Evolutionary conservation across 805 yeast genomes (phyloP).

Genomic region (Wickerhamomyces rabaulensis): DNA sequence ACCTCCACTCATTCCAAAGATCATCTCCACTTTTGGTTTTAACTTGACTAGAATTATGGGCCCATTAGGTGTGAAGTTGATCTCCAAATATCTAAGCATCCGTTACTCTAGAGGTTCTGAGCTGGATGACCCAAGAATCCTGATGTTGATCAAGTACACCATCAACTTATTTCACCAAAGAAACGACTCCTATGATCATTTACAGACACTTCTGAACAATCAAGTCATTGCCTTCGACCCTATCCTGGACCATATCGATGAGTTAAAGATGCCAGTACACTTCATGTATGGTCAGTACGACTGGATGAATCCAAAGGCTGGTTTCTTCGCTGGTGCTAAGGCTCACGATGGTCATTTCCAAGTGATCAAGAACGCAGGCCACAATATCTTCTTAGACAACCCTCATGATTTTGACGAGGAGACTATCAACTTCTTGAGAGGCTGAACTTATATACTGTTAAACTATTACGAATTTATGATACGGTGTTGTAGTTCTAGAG

Average conservation of each 20-base stretch:
- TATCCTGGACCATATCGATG: conserved; percentile 48
- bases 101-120: conserved; percentile 14
- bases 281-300: conserved; percentile 62
- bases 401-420: conserved; percentile 44
- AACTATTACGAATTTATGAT: neutral
- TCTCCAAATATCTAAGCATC: conserved; percentile 19
- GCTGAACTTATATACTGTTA: neutral
- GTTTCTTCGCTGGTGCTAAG: conserved; percentile 24
- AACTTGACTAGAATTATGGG: conserved; percentile 42
- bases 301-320: conserved; percentile 65
- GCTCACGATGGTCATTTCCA: conserved; percentile 15
- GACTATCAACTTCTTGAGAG: conserved; percentile 30
- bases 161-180: conserved; percentile 18
- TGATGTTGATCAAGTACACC: conserved; percentile 18
- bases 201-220: conserved; percentile 15
- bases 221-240: conserved; percentile 58
- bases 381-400: conserved; percentile 72
- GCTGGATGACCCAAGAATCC: conserved; percentile 17
- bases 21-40: conserved; percentile 35
- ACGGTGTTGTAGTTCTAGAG: no score
- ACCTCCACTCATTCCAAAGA: conserved; percentile 24
- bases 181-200: conserved; percentile 13
- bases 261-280: conserved; percentile 27
- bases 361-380: conserved; percentile 56
- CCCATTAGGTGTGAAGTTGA: conserved; percentile 34